Evolutionary conservation across 2,329 filamentous ascomycete species (phyloP).

Genomic region (Grosmannia huntii): DNA sequence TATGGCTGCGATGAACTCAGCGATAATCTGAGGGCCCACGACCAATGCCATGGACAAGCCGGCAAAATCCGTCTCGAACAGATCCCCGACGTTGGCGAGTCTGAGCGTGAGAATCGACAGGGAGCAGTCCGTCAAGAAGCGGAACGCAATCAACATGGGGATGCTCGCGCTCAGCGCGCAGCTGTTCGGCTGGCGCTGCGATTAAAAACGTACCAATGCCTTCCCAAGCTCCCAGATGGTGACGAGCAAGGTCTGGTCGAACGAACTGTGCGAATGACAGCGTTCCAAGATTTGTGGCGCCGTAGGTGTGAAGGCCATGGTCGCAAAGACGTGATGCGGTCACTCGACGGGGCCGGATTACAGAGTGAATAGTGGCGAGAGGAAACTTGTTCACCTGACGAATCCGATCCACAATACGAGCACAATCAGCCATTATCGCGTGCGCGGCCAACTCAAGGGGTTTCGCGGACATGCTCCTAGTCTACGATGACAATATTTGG

Average conservation of each 20-base stretch:
- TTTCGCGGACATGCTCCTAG: not conserved
- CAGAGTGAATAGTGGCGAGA: not conserved
- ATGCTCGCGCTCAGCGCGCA: not conserved
- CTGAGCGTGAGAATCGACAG: conserved; percentile 1
- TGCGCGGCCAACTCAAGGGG: not conserved
- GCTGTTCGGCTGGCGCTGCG: not conserved
- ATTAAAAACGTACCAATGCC: not conserved
- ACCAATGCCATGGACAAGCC: not conserved
- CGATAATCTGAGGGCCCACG: not conserved
- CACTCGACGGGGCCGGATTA: not conserved
- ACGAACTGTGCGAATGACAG: not conserved
- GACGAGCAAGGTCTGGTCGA: conserved; percentile 1
- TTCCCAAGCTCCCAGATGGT: conserved; percentile 8
- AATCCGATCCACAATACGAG: conserved; percentile 1
- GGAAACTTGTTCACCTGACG: not conserved
- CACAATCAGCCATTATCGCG: not conserved
- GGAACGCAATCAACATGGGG: not conserved
- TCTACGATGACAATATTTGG: not conserved
- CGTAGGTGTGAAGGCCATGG: not conserved
- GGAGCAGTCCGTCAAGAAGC: not conserved
- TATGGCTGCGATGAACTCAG: not conserved
- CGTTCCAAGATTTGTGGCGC: not conserved
- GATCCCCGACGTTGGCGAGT: not conserved
- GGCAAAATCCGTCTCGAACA: not conserved
- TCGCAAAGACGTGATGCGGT: not conserved